These are phyloP conservation scores for Salvia rosmarinus DNA, from an alignment of 257 asterid species.

Conservation along the genomic window DNA sequence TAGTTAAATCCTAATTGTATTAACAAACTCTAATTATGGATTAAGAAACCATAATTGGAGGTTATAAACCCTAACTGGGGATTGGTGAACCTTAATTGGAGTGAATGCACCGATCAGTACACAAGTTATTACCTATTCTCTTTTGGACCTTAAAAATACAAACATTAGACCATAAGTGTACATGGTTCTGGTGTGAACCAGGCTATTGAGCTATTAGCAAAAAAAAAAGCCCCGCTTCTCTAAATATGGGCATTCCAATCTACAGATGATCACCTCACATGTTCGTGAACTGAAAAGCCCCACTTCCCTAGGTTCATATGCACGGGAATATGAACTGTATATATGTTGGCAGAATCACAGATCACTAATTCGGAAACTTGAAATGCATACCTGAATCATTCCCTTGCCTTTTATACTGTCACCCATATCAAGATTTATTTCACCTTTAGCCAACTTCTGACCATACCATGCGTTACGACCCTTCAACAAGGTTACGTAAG, in stretches of 20 bases:
- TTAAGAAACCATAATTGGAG: too few relatives aligned
- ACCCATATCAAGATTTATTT: slow-evolving; percentile 88
- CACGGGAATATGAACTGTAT: neutral
- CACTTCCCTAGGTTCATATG: neutral
- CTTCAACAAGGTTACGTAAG: slow-evolving; percentile 88
- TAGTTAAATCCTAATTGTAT: too few relatives aligned
- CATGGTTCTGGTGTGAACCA: neutral
- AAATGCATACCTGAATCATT: slow-evolving; percentile 75
- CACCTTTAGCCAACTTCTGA: slow-evolving; percentile 87
- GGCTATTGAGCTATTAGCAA: neutral
- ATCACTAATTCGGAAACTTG: neutral
- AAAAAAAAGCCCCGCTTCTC: too few relatives aligned
- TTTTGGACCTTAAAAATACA: too few relatives aligned
- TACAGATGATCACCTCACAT: neutral
- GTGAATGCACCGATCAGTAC: too few relatives aligned
- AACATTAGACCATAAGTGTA: neutral
- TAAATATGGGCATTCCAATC: neutral
- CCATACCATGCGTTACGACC: slow-evolving; percentile 99
- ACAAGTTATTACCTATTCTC: too few relatives aligned
- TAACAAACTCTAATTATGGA: too few relatives aligned
- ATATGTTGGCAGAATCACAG: neutral
- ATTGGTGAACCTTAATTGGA: too few relatives aligned
- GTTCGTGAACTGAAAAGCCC: too few relatives aligned
- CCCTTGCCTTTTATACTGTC: slow-evolving; percentile 98
- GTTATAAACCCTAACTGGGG: too few relatives aligned